These are phyloP conservation scores for Eutrema japonicum DNA, from an alignment of 345 rosid genomes.

Conservation along the genomic window DNA sequence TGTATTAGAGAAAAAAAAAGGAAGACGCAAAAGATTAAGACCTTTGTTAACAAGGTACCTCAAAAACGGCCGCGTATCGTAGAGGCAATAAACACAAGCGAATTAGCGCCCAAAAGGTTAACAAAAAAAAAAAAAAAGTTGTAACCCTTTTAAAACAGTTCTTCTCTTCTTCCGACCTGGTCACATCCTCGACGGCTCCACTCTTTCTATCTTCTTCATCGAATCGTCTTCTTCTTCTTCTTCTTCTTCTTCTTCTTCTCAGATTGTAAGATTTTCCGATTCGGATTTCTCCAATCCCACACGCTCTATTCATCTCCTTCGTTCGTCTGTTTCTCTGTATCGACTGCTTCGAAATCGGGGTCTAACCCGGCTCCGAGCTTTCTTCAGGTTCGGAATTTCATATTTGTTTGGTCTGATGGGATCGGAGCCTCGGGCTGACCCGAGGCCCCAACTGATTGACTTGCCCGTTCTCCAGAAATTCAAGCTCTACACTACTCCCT, in stretches of 20 bases:
- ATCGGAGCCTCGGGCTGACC: constrained; percentile 46
- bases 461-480: constrained; percentile 70
- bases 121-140: neutral
- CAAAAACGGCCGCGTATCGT: neutral
- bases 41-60: neutral
- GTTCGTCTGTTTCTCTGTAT: neutral
- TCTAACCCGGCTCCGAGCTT: constrained; percentile 31
- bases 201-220: constrained; percentile 31
- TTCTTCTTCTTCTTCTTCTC: neutral
- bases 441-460: constrained; percentile 39
- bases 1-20: neutral
- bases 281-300: neutral
- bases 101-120: constrained; percentile 40
- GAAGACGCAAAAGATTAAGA: neutral
- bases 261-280: neutral
- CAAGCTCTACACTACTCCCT: constrained; percentile 77
- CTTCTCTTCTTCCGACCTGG: constrained; percentile 24
- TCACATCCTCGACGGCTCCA: constrained; percentile 42
- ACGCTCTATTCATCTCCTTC: neutral
- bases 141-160: constrained; percentile 21
- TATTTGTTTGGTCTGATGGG: constrained; percentile 45
- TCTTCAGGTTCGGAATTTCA: constrained; percentile 21
- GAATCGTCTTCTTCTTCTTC: constrained; percentile 5
- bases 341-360: constrained; percentile 21
- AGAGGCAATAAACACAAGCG: constrained; percentile 12